Base-by-base conservation (phyloP, 2,329 filamentous ascomycete genomes). In the Talaromyces funiculosus region DNA sequence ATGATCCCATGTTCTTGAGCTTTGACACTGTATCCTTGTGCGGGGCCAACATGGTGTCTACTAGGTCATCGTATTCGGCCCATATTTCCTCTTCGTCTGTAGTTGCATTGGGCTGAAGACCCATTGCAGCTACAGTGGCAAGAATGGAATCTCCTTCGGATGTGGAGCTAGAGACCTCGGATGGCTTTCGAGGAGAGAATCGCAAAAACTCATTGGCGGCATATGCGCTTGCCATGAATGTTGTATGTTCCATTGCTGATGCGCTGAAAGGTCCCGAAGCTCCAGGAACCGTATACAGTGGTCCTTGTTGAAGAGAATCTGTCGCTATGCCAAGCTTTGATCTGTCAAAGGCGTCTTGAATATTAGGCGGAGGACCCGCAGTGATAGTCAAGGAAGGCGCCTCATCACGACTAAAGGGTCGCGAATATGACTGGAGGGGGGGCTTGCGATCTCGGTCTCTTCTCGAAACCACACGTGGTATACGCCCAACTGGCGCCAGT, bases 61-160 rank as follows among this genome's bases (percentile, higher is more conserved):
- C 83, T 12, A 97, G 78, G 67, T 97, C 93, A 65, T 97, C 87
- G 70, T 95, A 97, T 74, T 96, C 93, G 56, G 92, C 87, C 93
- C 93, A 97, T 1, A 96, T 83, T 70, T 97, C 93, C 67, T 97
- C 93, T 65, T 95, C 90, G 0, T 79, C 85, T 3, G 87, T 81
- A 0, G 85, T 86, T 3, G 86, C 84, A 47, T 79, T 80, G 1
- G 84, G 80, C 3, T 79, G 77, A 0, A 89, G 88, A 22, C 89
- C 78, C 2, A 90, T 76, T 6, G 89, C 87, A 16, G 86, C 89
- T 3, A 86, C 84, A 5, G 83, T 82, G 12, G 81, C 80, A 64
- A 82, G 86, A 59, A 83, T 85, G 55, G 81, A 77, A 14, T 82
- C 74, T 0, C 84, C 85, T 16, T 71, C 75, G 2, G 89, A 90